Conservation (phyloP, 2,329 filamentous ascomycete genomes). For the Calonectria leucothoes region DNA sequence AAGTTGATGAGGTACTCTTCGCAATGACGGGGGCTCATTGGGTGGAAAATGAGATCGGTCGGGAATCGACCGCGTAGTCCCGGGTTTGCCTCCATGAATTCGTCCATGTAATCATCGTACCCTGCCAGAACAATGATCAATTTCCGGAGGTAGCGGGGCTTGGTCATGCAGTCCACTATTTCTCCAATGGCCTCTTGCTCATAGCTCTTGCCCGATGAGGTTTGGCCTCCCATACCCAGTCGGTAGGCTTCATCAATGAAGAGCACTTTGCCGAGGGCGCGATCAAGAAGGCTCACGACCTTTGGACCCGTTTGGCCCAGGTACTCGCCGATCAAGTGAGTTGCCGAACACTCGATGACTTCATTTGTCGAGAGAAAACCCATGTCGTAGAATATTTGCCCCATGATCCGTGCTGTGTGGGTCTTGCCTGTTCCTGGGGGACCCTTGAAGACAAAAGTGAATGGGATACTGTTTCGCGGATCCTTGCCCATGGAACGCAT, state of each 20-base stretch:
- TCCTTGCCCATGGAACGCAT: constrained; percentile 65
- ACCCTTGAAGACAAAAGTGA: constrained; percentile 76
- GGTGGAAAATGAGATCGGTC: constrained; percentile 66
- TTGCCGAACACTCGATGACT: constrained; percentile 74
- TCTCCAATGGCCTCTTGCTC: constrained; percentile 66
- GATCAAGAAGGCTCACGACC: constrained; percentile 68
- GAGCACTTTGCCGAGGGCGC: constrained; percentile 73
- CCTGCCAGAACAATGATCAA: constrained; percentile 76
- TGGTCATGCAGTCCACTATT: constrained; percentile 61
- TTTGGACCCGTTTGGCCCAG: constrained; percentile 77
- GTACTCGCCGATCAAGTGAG: constrained; percentile 75
- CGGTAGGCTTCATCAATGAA: constrained; percentile 80
- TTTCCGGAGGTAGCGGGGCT: constrained; percentile 67
- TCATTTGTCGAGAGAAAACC: constrained; percentile 71
- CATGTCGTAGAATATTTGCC: constrained; percentile 80
- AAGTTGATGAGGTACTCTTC: constrained; percentile 53
- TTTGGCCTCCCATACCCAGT: constrained; percentile 60
- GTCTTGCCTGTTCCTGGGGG: constrained; percentile 78
- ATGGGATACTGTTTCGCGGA: constrained; percentile 65
- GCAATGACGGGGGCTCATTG: constrained; percentile 58
- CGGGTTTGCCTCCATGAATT: constrained; percentile 68
- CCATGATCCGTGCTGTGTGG: constrained; percentile 75
- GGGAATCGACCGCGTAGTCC: constrained; percentile 74
- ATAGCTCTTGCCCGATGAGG: constrained; percentile 48
- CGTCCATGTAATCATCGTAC: constrained; percentile 74